phyloP scores from a whole-genome alignment of 2,329 filamentous ascomycete genomes.

The Chaetothyriales sp. region DNA sequence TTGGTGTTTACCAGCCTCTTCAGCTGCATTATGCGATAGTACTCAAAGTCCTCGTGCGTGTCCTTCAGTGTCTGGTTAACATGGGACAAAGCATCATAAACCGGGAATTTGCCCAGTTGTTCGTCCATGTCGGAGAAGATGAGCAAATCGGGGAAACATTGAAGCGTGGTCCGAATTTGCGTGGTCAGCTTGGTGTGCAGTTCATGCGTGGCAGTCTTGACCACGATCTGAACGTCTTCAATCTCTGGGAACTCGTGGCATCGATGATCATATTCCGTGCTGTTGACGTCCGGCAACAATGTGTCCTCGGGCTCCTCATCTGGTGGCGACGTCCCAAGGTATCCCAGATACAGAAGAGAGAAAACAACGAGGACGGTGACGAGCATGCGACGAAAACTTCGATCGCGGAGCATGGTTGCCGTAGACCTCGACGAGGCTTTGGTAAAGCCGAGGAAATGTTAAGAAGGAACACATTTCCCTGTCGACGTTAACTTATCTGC shows the following conservation, averaged over 20 bases:
- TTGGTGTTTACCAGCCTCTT: slow-evolving; percentile 36
- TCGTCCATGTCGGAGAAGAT: slow-evolving; percentile 28
- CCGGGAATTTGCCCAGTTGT: slow-evolving; percentile 21
- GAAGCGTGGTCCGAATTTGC: slow-evolving; percentile 41
- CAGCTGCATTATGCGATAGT: slow-evolving; percentile 28
- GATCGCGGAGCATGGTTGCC: not conserved
- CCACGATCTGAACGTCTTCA: slow-evolving; percentile 26
- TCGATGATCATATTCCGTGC: not conserved
- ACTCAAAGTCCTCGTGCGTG: slow-evolving; percentile 38
- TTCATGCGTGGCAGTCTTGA: slow-evolving; percentile 47
- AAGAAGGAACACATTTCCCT: not conserved
- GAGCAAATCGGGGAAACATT: slow-evolving; percentile 38
- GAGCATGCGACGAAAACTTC: not conserved
- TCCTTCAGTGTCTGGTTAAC: slow-evolving; percentile 29
- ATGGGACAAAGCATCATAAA: slow-evolving; percentile 24
- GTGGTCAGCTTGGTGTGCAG: slow-evolving; percentile 39
- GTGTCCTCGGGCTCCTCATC: not conserved
- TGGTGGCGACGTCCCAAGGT: not conserved
- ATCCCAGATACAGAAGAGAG: not conserved
- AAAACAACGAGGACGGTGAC: not conserved
- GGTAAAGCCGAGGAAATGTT: not conserved
- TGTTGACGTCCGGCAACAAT: not conserved
- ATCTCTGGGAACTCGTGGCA: not conserved
- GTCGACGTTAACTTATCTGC: not conserved
- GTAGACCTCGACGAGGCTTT: not conserved